phyloP scores from a whole-genome alignment of 495 filamentous ascomycete genomes.

The Talaromyces trachyspermus region DNA sequence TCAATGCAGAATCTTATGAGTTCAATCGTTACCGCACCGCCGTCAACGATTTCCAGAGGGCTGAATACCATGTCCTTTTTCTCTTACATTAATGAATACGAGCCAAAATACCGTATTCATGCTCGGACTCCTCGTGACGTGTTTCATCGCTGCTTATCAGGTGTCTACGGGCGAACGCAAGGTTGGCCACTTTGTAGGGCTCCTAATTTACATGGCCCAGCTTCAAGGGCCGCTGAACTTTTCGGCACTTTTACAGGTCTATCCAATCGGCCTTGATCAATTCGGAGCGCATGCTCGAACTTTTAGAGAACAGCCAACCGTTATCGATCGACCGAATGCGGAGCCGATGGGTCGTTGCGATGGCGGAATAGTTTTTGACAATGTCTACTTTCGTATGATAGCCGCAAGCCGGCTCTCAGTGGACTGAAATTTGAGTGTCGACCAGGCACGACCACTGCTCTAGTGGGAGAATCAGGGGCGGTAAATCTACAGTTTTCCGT shows the following conservation, averaged over 20 bases:
- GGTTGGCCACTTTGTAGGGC: conserved; percentile 71
- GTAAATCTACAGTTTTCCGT: conserved; percentile 96
- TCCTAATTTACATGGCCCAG: conserved; percentile 88
- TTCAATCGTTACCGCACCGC: conserved; percentile 78
- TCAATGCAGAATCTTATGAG: conserved; percentile 93
- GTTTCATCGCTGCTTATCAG: conserved; percentile 85
- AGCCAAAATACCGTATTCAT: conserved; percentile 92
- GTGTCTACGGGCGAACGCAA: conserved; percentile 62
- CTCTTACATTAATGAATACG: conserved; percentile 88
- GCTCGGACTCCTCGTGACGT: conserved; percentile 72
- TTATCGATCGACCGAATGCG: conserved; percentile 59
- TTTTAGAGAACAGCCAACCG: conserved; percentile 90
- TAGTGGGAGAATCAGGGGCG: conserved; percentile 96
- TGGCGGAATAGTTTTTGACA: conserved; percentile 76
- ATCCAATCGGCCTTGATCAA: conserved; percentile 97
- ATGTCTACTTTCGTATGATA: conserved; percentile 85
- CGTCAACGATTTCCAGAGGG: conserved; percentile 72
- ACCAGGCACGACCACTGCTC: conserved; percentile 88
- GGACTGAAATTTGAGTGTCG: conserved; percentile 73
- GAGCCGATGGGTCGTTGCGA: conserved; percentile 53
- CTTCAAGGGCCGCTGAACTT: conserved; percentile 91
- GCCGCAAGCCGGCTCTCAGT: conserved; percentile 75
- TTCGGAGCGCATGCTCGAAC: conserved; percentile 85
- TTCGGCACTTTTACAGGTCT: conserved; percentile 93
- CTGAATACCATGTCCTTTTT: conserved; percentile 81